phyloP scores from a whole-genome alignment of 805 yeast species.

The Candida wancherniae region DNA sequence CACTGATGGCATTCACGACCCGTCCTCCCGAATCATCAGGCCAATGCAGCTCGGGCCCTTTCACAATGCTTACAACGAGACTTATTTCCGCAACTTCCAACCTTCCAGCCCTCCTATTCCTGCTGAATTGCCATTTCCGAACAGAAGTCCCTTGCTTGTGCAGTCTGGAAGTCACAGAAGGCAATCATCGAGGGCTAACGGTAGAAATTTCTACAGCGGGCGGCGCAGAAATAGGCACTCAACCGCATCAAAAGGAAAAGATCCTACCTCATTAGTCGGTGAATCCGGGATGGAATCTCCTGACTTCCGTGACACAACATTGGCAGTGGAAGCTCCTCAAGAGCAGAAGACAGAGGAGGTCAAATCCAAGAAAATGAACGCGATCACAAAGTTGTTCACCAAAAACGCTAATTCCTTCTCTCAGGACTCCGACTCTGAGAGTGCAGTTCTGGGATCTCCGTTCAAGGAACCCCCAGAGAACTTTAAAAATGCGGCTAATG shows the following conservation, averaged over 20 bases:
- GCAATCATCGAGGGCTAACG: conserved; percentile 7
- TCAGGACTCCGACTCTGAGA: conserved; percentile 8
- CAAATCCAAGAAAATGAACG: conserved; percentile 4
- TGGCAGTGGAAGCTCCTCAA: conserved; percentile 1
- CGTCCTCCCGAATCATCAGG: conserved; percentile 11
- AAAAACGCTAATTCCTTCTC: conserved; percentile 6
- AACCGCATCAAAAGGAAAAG: conserved; percentile 3
- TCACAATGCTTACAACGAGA: conserved; percentile 7
- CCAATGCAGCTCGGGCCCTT: conserved; percentile 15
- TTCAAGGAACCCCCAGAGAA: conserved; percentile 2
- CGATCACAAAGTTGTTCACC: conserved; percentile 13
- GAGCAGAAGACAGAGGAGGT: not conserved
- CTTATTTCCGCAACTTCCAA: conserved; percentile 7
- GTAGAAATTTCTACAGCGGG: conserved; percentile 4
- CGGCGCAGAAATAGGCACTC: conserved; percentile 6
- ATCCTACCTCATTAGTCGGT: too few relatives aligned
- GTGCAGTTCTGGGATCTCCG: conserved; percentile 8
- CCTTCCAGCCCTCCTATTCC: conserved; percentile 18
- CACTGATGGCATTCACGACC: conserved; percentile 10
- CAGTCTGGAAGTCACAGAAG: conserved; percentile 11
- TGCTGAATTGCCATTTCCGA: conserved; percentile 11
- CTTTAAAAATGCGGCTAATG: conserved; percentile 1
- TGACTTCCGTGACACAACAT: conserved; percentile 4
- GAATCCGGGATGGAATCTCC: not conserved
- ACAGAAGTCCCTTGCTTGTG: too few relatives aligned